phyloP scores from a whole-genome alignment of 345 rosid species.

The Acer campestre region DNA sequence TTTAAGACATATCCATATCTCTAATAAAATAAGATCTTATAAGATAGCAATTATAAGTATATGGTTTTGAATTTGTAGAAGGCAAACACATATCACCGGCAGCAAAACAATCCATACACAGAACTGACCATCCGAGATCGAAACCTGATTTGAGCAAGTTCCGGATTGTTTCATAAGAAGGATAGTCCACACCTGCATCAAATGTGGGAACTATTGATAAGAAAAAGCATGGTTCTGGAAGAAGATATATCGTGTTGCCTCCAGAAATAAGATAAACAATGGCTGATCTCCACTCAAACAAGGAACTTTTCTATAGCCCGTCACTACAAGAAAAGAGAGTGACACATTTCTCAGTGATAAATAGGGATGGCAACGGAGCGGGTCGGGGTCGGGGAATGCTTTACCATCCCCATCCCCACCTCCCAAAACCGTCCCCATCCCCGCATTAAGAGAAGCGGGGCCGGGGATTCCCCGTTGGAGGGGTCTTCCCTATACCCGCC shows the following conservation, averaged over 20 bases:
- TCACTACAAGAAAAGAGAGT: too few relatives aligned
- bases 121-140: constrained; percentile 47
- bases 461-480: too few relatives aligned
- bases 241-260: constrained; percentile 18
- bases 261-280: constrained; percentile 33
- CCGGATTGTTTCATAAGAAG: constrained; percentile 34
- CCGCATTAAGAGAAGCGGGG: too few relatives aligned
- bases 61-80: constrained; percentile 17
- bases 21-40: too few relatives aligned
- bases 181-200: constrained; percentile 27
- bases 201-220: constrained; percentile 34
- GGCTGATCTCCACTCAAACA: constrained; percentile 32
- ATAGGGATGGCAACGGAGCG: too few relatives aligned
- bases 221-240: constrained; percentile 33
- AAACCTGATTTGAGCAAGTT: constrained; percentile 39
- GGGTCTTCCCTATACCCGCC: too few relatives aligned
- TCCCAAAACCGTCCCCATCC: too few relatives aligned
- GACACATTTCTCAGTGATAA: too few relatives aligned
- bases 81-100: constrained; percentile 22
- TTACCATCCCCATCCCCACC: too few relatives aligned
- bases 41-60: too few relatives aligned
- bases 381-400: too few relatives aligned
- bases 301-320: constrained; percentile 26
- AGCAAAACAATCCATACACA: constrained; percentile 36
- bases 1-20: too few relatives aligned